A percentile compares a stretch with the other conserved stretches of the same genome.
phyloP scores from a whole-genome alignment of 73 alveolate genomes.

The Effrenium voratum region DNA sequence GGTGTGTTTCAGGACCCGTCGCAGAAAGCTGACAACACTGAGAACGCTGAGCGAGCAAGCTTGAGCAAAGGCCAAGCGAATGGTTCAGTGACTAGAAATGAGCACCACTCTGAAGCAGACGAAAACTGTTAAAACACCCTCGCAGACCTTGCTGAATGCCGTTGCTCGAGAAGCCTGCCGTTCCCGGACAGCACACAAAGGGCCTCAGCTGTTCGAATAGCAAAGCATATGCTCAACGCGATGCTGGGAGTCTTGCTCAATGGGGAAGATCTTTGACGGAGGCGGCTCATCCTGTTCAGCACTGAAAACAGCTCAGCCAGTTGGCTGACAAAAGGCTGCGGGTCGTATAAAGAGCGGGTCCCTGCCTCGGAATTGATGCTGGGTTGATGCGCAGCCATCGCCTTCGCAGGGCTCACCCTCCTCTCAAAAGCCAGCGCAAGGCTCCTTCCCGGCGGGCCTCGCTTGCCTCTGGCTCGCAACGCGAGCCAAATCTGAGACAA shows the following conservation, averaged over 20 bases:
- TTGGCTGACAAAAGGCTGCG: background rate
- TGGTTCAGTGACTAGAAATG: background rate
- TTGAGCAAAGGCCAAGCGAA: background rate
- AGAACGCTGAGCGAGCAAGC: constrained; percentile 35
- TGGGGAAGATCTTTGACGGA: constrained; percentile 78
- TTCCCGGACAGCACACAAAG: constrained; percentile 52
- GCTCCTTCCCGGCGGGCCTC: background rate
- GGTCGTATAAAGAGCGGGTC: background rate
- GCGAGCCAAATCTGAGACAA: constrained; percentile 47
- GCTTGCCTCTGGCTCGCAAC: background rate
- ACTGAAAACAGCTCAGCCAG: background rate
- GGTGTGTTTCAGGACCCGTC: no score
- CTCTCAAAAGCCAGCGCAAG: no score
- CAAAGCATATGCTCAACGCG: background rate
- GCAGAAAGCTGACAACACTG: background rate
- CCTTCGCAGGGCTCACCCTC: background rate
- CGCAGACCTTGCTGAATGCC: no score
- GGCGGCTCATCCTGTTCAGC: constrained; percentile 74
- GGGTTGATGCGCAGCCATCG: constrained; percentile 61
- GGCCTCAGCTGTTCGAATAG: background rate
- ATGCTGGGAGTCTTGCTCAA: background rate
- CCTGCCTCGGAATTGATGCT: constrained; percentile 52
- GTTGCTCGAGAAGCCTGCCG: no score
- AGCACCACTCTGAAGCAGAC: no score
- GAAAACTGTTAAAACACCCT: no score